phyloP scores from a whole-genome alignment of 1,284 basidiomycete species.

The Naganishia sp. region DNA sequence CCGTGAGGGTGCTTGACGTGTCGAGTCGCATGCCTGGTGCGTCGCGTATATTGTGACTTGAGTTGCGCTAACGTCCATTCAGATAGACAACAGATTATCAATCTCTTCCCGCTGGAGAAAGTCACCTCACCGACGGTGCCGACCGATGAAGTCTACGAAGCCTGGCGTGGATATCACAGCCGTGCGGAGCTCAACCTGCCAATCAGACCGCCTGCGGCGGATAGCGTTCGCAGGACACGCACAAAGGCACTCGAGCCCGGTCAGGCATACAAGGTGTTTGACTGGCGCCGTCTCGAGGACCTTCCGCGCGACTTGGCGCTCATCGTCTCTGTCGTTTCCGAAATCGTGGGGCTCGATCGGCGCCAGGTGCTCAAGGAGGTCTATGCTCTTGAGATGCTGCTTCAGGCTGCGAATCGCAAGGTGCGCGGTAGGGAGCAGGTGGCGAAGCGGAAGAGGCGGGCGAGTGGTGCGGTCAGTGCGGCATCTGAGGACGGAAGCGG shows the following conservation, averaged over 20 bases:
- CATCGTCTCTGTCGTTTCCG: constrained; percentile 12
- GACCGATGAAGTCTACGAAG: constrained; percentile 4
- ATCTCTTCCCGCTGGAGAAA: constrained; percentile 7
- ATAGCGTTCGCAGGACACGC: neutral
- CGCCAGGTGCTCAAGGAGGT: constrained; percentile 16
- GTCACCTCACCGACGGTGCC: neutral
- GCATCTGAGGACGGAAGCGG: neutral
- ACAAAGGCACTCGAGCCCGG: neutral
- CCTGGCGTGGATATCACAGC: constrained; percentile 17
- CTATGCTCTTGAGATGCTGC: constrained; percentile 8
- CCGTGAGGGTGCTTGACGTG: constrained; percentile 4
- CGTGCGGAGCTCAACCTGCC: constrained; percentile 10
- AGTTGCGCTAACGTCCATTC: too few species aligned
- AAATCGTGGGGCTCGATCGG: neutral
- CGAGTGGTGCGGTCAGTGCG: neutral
- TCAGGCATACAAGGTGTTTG: constrained; percentile 8
- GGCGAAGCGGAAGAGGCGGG: neutral
- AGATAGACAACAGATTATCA: constrained; percentile 10
- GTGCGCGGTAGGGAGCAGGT: neutral
- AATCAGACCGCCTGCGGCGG: neutral
- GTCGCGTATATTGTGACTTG: neutral
- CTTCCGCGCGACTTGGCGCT: constrained; percentile 7
- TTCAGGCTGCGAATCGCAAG: constrained; percentile 7
- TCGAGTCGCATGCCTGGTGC: constrained; percentile 11
- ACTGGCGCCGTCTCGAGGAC: constrained; percentile 4